Evolutionary conservation across 352 stramenopile genomes (phyloP), one percentile per base, ranked within the genome.

Genomic region (Globisporangium acanthophoron): DNA sequence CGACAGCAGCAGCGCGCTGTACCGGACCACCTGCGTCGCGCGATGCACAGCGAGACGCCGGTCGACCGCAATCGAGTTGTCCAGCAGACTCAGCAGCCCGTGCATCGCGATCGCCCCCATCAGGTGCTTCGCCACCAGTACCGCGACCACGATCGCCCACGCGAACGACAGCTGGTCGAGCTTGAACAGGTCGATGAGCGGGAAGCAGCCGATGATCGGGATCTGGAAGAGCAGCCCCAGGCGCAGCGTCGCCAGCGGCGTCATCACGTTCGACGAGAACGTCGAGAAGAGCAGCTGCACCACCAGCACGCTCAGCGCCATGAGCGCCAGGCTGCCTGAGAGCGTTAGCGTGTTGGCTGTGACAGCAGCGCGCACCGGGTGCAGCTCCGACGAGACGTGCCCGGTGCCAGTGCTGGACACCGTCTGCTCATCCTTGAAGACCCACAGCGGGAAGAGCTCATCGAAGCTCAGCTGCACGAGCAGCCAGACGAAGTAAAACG

Each of bases 21-120:
- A 92, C 35, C 65, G 67, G 24, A 90, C 74, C 16, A 85, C 58
- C 48, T 90, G 78, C 2, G 75, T 74, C 2, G 79, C 75, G 6
- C 83, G 76, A 68, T 92, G 79, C n/a, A 86, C 80, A 6, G 78
- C 65, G 24, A 92, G 65, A 13, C 83, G 78, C 3, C 80, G 69
- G 59, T 92, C 80, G 13, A 90, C 72, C 0, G 76, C 71, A 45
- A 92, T 89, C 20, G 83, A 92, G 63, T 92, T 90, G 71, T 92
- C 83, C 31, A 92, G 63, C 33, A 92, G 45, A 24, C 73, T 64
- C 64, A 89, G 76, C 15, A 92, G 56, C 1, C 80, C 83, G 54
- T 90, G 80, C 29, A 76, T 73, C 5, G 83, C 78, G 21, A 92
- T 72, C 11, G 74, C 78, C 0, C 62, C 74, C 31, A 80, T 74